These are phyloP conservation scores for Epichloe hybrida DNA, from an alignment of 2,329 filamentous ascomycete genomes.

Conservation along the genomic window DNA sequence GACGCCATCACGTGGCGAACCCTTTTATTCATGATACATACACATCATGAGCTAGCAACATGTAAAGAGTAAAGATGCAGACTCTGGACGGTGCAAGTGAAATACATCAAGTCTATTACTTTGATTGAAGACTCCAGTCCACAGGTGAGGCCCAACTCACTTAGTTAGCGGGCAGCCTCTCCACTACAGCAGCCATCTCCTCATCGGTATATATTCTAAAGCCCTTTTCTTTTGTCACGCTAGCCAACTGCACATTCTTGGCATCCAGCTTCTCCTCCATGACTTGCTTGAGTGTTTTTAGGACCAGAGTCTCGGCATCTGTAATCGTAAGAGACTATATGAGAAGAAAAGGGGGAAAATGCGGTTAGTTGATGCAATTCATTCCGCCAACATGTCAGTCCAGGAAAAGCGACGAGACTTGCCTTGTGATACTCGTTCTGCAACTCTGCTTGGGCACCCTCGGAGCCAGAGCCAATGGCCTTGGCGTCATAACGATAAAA, in stretches of 20 bases:
- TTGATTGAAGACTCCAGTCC: conserved; percentile 3
- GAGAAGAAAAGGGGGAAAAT: not conserved
- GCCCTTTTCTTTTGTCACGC: conserved; percentile 92
- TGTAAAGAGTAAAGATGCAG: not conserved
- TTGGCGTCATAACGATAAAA: conserved; percentile 99
- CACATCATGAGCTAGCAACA: conserved; percentile 8
- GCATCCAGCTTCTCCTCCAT: conserved; percentile 99
- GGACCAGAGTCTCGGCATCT: conserved; percentile 86
- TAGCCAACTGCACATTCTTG: conserved; percentile 97
- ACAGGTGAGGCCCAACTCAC: conserved; percentile 1
- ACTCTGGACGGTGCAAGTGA: not conserved
- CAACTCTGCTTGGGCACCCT: conserved; percentile 93
- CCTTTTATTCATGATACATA: conserved; percentile 19
- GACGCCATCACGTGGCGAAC: conserved; percentile 8
- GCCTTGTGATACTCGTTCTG: conserved; percentile 98
- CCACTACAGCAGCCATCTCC: conserved; percentile 90
- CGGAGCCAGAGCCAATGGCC: conserved; percentile 92
- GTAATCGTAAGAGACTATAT: conserved; percentile 71
- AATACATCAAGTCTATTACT: conserved; percentile 6
- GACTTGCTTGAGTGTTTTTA: conserved; percentile 98
- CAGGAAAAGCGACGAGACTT: conserved; percentile 7
- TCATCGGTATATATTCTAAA: conserved; percentile 98
- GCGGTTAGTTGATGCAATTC: not conserved
- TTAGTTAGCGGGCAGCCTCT: conserved; percentile 59
- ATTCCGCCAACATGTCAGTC: not conserved